phyloP scores from a whole-genome alignment of 2,329 filamentous ascomycete genomes.

The Aspergillus texensis region DNA sequence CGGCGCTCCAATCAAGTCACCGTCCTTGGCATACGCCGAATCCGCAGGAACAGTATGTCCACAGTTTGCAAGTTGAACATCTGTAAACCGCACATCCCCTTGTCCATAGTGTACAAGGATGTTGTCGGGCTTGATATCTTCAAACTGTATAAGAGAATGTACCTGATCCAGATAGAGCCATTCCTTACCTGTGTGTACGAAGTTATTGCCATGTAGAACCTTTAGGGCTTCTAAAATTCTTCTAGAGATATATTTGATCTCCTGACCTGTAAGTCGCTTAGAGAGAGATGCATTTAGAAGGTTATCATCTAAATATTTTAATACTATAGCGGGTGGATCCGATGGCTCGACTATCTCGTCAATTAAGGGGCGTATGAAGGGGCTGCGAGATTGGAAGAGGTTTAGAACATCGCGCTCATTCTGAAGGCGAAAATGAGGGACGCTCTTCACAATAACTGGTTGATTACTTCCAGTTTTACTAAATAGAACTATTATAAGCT shows the following conservation, averaged over 20 bases:
- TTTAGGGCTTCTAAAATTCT: constrained; percentile 19
- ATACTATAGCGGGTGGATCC: not conserved
- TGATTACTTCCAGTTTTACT: no score
- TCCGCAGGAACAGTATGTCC: constrained; percentile 20
- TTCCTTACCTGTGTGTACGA: constrained; percentile 24
- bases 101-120: constrained; percentile 25
- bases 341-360: no score
- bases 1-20: constrained; percentile 22
- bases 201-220: constrained; percentile 19
- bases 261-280: not conserved
- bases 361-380: no score
- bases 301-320: constrained; percentile 3
- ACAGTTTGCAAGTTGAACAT: constrained; percentile 28
- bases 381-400: no score
- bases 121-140: constrained; percentile 30
- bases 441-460: no score
- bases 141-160: not conserved
- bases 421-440: no score
- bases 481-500: no score
- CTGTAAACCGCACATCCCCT: constrained; percentile 18
- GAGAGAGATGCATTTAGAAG: not conserved
- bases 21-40: constrained; percentile 19
- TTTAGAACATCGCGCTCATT: no score
- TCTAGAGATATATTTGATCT: constrained; percentile 18
- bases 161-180: not conserved